Evolutionary conservation across 768 basidiomycete species (phyloP), one percentile per base, ranked within the genome.

Genomic region (Mycena alexandri): DNA sequence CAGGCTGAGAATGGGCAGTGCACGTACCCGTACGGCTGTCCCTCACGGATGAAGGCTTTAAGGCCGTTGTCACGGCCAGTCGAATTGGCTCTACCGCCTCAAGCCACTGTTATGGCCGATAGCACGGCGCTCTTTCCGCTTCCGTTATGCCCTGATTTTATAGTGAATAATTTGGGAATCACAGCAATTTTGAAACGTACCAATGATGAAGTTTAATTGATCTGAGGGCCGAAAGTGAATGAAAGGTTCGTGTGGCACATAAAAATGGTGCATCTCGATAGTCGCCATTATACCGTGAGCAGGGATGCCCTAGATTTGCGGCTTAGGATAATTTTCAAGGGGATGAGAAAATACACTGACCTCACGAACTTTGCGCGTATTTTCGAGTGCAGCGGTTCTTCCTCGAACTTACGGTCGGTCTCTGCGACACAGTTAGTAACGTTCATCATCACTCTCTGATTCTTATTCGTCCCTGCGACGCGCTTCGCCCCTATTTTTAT

Each of bases 191-290:
- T 22, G 62, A 53, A 3, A 72, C 86, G 44, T 71, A 90, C 95
- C 95, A 43, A 97, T 97, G 72, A 99, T 93, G 75, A 99, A 99
- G 80, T n/a, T n/a, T n/a, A n/a, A n/a, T 99, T 99, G 75, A 99
- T 93, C 77, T 96, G 94, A 11, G 93, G 91, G 0, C 95, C 95
- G 69, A 99, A 95, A 2, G 86, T 85, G 79, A 98, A 94, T 1
- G 85, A 90, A 52, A 96, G 84, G 78, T 85, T 90, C 76, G 89
- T 86, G 80, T 99, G 96, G 78, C 96, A 98, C 96, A 99, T 97
- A n/a, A 80, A 99, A 99, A 75, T 98, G 91, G 74, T 89, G 85
- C 87, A 95, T 89, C 74, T 95, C 92, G 47, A 98, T 87, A 36
- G 85, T 84, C 72, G 94, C 92, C 66, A 98, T 93, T 71, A 98